phyloP scores from a whole-genome alignment of 139 green algal species.

The Zygnema circumcarinatum region DNA sequence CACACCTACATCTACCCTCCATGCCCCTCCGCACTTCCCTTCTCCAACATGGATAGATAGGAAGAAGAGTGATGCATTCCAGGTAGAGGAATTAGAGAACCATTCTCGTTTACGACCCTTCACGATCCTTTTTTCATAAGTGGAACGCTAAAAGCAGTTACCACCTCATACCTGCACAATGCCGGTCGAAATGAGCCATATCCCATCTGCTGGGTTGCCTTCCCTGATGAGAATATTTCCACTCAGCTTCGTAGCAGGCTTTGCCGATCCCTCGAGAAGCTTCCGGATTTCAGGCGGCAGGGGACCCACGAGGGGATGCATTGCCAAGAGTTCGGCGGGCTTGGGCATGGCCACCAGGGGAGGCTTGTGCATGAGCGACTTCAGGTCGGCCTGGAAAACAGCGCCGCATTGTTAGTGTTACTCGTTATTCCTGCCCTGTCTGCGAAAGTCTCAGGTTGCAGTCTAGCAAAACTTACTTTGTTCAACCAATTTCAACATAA shows the following conservation, averaged over 20 bases:
- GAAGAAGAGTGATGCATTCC: not conserved
- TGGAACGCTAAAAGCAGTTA: too few relatives aligned
- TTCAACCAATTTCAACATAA: too few relatives aligned
- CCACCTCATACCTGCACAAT: not conserved
- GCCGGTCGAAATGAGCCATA: conserved; percentile 36
- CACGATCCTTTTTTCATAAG: too few relatives aligned
- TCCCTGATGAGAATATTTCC: not conserved
- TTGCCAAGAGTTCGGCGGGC: not conserved
- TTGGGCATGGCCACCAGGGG: conserved; percentile 23
- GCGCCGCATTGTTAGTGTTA: too few relatives aligned
- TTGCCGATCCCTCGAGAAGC: not conserved
- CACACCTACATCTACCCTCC: not conserved
- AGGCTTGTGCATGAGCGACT: conserved; percentile 33
- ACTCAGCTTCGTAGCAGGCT: not conserved
- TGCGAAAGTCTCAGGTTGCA: conserved; percentile 8
- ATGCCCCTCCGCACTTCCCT: not conserved
- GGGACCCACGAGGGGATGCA: conserved; percentile 10
- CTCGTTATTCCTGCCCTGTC: too few relatives aligned
- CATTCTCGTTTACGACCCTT: too few relatives aligned
- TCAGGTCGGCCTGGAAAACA: conserved; percentile 23
- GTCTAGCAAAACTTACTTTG: not conserved
- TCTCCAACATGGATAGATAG: not conserved
- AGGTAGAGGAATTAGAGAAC: not conserved
- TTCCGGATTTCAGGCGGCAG: not conserved
- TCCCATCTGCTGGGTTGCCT: not conserved